These are phyloP conservation scores for Aspergillus spinulosporus DNA, from an alignment of 2,329 filamentous ascomycete species.

Conservation along the genomic window DNA sequence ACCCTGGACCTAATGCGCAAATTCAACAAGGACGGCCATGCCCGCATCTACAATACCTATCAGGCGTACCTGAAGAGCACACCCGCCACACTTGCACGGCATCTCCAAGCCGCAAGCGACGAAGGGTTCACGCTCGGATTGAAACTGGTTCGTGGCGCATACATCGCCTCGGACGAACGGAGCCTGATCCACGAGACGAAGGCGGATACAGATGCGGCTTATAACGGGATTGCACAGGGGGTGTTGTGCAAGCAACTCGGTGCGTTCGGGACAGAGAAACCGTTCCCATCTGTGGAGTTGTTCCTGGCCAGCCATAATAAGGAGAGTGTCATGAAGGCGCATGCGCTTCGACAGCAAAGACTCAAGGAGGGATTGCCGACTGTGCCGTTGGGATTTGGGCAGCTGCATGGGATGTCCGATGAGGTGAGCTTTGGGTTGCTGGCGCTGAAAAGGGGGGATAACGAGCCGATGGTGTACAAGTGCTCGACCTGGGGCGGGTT, in stretches of 20 bases:
- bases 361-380: slow-evolving; percentile 40
- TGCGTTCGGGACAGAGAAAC: slow-evolving; percentile 22
- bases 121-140: slow-evolving; percentile 68
- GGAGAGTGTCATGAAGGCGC: slow-evolving; percentile 62
- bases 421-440: slow-evolving; percentile 59
- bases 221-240: slow-evolving; percentile 68
- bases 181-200: slow-evolving; percentile 72
- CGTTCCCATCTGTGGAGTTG: slow-evolving; percentile 61
- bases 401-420: slow-evolving; percentile 63
- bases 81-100: slow-evolving; percentile 57
- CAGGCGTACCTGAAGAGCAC: slow-evolving; percentile 72
- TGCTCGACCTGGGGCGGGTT: slow-evolving; percentile 59
- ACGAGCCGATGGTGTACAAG: slow-evolving; percentile 53
- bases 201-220: slow-evolving; percentile 68
- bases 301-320: slow-evolving; percentile 84
- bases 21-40: slow-evolving; percentile 67
- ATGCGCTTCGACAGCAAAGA: slow-evolving; percentile 51
- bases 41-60: slow-evolving; percentile 77
- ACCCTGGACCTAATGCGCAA: slow-evolving; percentile 72
- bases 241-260: slow-evolving; percentile 58
- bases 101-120: slow-evolving; percentile 60
- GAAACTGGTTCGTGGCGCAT: slow-evolving; percentile 75
- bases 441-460: slow-evolving; percentile 39
- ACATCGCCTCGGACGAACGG: slow-evolving; percentile 68
- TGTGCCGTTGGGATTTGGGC: slow-evolving; percentile 55